phyloP scores from a whole-genome alignment of 192 early-diverging fungal genomes.

The Entomortierella lignicola region DNA sequence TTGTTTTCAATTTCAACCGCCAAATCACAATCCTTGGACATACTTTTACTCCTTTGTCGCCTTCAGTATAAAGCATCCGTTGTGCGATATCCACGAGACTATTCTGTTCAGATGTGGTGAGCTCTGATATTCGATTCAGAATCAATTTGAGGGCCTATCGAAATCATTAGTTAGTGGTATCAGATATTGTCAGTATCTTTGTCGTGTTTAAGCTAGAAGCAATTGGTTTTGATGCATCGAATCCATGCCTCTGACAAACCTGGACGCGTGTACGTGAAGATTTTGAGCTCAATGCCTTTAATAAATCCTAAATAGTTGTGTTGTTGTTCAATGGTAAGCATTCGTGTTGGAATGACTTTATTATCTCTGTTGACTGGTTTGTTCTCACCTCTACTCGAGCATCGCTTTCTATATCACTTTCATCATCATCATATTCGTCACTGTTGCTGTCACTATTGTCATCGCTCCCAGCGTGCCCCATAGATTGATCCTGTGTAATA shows the following conservation, averaged over 20 bases:
- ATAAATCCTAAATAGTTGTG: constrained; percentile 4
- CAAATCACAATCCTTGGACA: background rate
- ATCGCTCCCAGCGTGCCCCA: background rate
- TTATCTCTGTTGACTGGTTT: too few relatives aligned
- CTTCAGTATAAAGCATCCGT: constrained; percentile 23
- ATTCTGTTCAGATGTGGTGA: background rate
- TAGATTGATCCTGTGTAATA: constrained; percentile 1
- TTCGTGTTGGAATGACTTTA: too few relatives aligned
- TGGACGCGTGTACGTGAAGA: constrained; percentile 6
- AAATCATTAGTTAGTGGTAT: too few relatives aligned
- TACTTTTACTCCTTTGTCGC: constrained; percentile 44
- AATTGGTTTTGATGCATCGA: too few relatives aligned
- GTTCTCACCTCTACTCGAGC: constrained; percentile 3
- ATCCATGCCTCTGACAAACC: background rate
- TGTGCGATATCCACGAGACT: constrained; percentile 20
- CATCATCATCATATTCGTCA: constrained; percentile 7
- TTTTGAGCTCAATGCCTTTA: constrained; percentile 4
- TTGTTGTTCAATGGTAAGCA: too few relatives aligned
- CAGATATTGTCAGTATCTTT: too few relatives aligned
- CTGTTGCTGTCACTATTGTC: constrained; percentile 3
- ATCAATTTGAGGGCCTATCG: constrained; percentile 39
- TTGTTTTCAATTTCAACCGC: too few relatives aligned
- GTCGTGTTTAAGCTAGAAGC: too few relatives aligned
- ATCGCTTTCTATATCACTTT: constrained; percentile 21
- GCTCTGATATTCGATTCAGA: constrained; percentile 32